A percentile compares a stretch with the other conserved stretches of the same genome.
phyloP scores from a whole-genome alignment of 2,329 filamentous ascomycete species.

The Aspergillus candidus region DNA sequence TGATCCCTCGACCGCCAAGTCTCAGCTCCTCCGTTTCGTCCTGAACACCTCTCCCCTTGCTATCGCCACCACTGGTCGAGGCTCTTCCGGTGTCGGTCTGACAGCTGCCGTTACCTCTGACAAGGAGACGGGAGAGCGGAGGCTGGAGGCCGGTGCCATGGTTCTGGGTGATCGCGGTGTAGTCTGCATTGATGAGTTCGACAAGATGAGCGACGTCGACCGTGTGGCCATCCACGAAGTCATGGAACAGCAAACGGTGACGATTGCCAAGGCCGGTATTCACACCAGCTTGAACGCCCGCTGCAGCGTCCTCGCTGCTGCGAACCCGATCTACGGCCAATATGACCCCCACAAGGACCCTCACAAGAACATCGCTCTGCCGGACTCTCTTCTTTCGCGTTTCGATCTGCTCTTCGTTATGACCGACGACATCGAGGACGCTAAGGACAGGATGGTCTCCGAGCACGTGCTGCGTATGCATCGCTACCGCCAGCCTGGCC shows the following conservation, averaged over 20 bases:
- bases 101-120: conserved; percentile 94
- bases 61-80: conserved; percentile 93
- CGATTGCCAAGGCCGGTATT: conserved; percentile 96
- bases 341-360: conserved; percentile 98
- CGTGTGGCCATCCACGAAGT: conserved; percentile 99
- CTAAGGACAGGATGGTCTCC: conserved; percentile 81
- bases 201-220: conserved; percentile 99
- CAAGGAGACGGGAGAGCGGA: conserved; percentile 92
- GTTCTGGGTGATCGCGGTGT: conserved; percentile 94
- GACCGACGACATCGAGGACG: conserved; percentile 95
- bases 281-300: conserved; percentile 95
- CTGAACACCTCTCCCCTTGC: conserved; percentile 93
- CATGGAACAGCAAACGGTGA: conserved; percentile 99
- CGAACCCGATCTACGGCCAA: conserved; percentile 96
- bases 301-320: conserved; percentile 92
- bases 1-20: conserved; percentile 96
- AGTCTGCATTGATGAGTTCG: conserved; percentile 98
- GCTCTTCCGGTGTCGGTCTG: conserved; percentile 94
- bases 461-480: conserved; percentile 98
- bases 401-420: conserved; percentile 98
- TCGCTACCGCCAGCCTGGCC: conserved; percentile 83
- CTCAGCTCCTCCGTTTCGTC: conserved; percentile 93
- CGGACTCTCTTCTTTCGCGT: conserved; percentile 93
- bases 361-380: conserved; percentile 95
- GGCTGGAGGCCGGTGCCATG: conserved; percentile 96